Evolutionary conservation across 208 protist species (phyloP).

Genomic region (Zelonia costaricensis): DNA sequence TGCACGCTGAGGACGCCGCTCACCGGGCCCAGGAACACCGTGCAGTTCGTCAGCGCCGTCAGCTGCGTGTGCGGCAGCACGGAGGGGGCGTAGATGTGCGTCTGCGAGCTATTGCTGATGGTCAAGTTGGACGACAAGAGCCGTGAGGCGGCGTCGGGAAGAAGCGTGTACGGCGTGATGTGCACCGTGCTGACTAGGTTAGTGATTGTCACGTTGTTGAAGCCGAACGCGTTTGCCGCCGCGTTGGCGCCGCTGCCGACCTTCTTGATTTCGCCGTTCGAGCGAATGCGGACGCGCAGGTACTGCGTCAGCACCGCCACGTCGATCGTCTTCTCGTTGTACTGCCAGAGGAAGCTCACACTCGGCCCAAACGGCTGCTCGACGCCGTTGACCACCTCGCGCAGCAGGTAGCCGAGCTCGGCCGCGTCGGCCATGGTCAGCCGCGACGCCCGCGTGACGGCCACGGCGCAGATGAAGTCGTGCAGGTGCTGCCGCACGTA

Average conservation of each 20-base stretch:
- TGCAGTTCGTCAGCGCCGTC: slow-evolving; percentile 85
- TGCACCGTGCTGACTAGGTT: slow-evolving; percentile 52
- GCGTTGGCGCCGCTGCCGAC: neutral
- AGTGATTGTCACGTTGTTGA: slow-evolving; percentile 69
- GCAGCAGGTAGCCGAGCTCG: slow-evolving; percentile 82
- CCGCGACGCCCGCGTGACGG: slow-evolving; percentile 62
- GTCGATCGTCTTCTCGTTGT: slow-evolving; percentile 83
- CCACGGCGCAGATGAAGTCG: slow-evolving; percentile 83
- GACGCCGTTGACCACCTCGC: slow-evolving; percentile 83
- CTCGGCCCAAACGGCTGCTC: slow-evolving; percentile 88
- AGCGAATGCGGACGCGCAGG: slow-evolving; percentile 81
- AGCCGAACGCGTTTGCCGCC: slow-evolving; percentile 30
- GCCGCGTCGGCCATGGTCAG: slow-evolving; percentile 75
- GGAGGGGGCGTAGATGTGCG: slow-evolving; percentile 77
- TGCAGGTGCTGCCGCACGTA: slow-evolving; percentile 81
- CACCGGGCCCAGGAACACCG: slow-evolving; percentile 82
- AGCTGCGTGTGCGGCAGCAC: slow-evolving; percentile 82
- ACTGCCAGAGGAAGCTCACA: slow-evolving; percentile 79
- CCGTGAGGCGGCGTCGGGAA: slow-evolving; percentile 36
- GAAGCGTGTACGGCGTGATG: slow-evolving; percentile 54
- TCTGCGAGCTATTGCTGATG: slow-evolving; percentile 73
- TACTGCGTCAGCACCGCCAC: slow-evolving; percentile 87
- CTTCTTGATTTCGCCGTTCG: slow-evolving; percentile 53
- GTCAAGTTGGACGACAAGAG: slow-evolving; percentile 69
- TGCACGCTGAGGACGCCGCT: slow-evolving; percentile 79